Percentiles rank a stretch among this genome's conserved stretches.
These are phyloP conservation scores for Myriosclerotinia scirpicola DNA, from an alignment of 2,329 filamentous ascomycete species.

Conservation along the genomic window DNA sequence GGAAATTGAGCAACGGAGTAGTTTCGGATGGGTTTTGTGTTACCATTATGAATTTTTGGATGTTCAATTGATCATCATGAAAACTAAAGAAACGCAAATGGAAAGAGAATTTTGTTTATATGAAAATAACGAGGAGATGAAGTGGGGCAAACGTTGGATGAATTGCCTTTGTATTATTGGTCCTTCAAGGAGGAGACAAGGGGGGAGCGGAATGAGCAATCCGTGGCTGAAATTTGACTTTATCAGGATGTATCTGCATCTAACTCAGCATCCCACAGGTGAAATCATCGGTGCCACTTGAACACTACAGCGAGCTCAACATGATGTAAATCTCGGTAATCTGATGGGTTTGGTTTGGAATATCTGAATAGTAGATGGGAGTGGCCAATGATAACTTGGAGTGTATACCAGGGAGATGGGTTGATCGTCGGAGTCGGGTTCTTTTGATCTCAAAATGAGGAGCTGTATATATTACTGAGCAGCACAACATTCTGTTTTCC, in stretches of 20 bases:
- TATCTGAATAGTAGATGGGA: no score
- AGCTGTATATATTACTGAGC: neutral
- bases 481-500: neutral
- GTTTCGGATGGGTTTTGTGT: conserved; percentile 3
- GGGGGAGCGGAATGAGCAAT: neutral
- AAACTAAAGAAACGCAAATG: neutral
- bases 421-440: neutral
- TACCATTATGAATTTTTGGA: conserved; percentile 3
- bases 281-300: neutral
- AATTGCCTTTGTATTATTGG: neutral
- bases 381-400: neutral
- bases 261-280: neutral
- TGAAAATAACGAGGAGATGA: neutral
- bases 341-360: neutral
- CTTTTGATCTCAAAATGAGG: neutral
- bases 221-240: neutral
- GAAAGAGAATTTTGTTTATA: no score
- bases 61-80: neutral
- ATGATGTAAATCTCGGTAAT: neutral
- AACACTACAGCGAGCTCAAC: neutral
- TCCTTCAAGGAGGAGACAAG: neutral
- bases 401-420: neutral
- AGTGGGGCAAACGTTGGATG: neutral
- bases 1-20: conserved; percentile 5
- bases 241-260: neutral